Conservation (phyloP, 2,329 filamentous ascomycete species). For the Colletotrichum sp. region DNA sequence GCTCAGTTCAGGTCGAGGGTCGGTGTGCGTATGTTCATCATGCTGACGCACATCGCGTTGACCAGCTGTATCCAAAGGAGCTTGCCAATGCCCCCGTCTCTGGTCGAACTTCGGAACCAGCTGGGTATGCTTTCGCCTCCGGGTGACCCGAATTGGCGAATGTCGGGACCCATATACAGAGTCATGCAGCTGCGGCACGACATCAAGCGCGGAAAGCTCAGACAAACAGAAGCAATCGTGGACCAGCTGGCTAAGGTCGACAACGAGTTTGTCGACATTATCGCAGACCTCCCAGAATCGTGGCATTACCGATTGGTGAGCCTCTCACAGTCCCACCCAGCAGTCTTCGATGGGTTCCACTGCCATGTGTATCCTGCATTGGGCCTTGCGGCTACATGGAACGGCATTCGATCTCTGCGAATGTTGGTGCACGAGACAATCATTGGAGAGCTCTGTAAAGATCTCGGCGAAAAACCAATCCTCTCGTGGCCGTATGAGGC, state of each 20-base stretch:
- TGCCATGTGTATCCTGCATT: constrained; percentile 53
- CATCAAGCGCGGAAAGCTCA: constrained; percentile 43
- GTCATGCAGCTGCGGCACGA: constrained; percentile 53
- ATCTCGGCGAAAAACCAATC: constrained; percentile 22
- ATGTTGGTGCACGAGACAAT: constrained; percentile 55
- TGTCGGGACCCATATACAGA: constrained; percentile 49
- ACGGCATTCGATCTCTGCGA: constrained; percentile 49
- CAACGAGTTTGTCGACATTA: constrained; percentile 44
- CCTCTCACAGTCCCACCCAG: constrained; percentile 42
- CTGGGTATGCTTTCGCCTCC: constrained; percentile 40
- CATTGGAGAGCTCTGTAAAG: constrained; percentile 44
- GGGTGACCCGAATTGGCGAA: constrained; percentile 44
- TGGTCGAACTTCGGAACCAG: constrained; percentile 51
- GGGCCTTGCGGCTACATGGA: constrained; percentile 53
- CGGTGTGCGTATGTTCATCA: constrained; percentile 57
- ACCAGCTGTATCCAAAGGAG: constrained; percentile 57
- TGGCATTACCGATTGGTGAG: constrained; percentile 49
- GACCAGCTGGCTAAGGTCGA: constrained; percentile 44
- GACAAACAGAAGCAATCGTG: constrained; percentile 38
- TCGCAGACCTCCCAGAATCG: constrained; percentile 39
- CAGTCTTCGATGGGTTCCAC: constrained; percentile 39
- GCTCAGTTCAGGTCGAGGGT: constrained; percentile 49
- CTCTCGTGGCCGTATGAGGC: constrained; percentile 32
- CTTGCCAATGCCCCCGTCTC: constrained; percentile 50
- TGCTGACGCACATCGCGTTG: constrained; percentile 56